Percentiles rank a stretch among this genome's conserved stretches.
These are phyloP conservation scores for Mycena amicta DNA, from an alignment of 768 basidiomycete genomes.

Conservation along the genomic window DNA sequence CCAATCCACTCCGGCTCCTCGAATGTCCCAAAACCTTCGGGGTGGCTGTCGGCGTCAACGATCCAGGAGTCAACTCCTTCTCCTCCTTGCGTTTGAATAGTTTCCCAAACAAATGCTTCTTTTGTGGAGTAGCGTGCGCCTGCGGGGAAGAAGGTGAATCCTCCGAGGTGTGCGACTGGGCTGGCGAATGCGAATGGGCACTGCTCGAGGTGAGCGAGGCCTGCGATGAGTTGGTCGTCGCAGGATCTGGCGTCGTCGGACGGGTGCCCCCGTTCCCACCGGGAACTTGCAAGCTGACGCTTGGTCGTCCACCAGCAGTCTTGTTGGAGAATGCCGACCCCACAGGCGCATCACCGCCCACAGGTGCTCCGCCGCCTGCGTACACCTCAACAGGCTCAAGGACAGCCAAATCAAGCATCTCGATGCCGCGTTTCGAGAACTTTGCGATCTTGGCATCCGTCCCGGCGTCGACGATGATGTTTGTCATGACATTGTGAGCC, in stretches of 20 bases:
- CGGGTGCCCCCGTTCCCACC: constrained; percentile 10
- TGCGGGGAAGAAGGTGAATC: constrained; percentile 22
- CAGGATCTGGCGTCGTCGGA: constrained; percentile 22
- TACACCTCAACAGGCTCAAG: constrained; percentile 81
- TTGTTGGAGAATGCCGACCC: constrained; percentile 14
- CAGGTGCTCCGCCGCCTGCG: constrained; percentile 34
- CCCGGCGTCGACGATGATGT: constrained; percentile 84
- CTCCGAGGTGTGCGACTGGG: background rate
- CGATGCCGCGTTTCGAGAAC: constrained; percentile 72
- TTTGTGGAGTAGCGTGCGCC: constrained; percentile 31
- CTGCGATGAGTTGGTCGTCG: constrained; percentile 35
- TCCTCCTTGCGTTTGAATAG: constrained; percentile 65
- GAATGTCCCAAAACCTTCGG: constrained; percentile 8
- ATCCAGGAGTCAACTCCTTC: background rate
- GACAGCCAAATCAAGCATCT: constrained; percentile 76
- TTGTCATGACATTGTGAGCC: constrained; percentile 86
- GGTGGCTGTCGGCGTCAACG: constrained; percentile 32
- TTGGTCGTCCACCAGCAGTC: constrained; percentile 15
- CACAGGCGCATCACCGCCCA: constrained; percentile 2
- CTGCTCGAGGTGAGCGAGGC: constrained; percentile 23
- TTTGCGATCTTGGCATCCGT: constrained; percentile 85
- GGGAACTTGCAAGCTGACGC: constrained; percentile 10
- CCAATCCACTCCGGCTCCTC: constrained; percentile 4
- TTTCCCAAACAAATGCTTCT: constrained; percentile 68
- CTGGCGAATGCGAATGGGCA: constrained; percentile 16